Percentiles rank a stretch among this genome's conserved stretches.
phyloP scores from a whole-genome alignment of 2,329 filamentous ascomycete genomes.

The Beauveria caledonica region DNA sequence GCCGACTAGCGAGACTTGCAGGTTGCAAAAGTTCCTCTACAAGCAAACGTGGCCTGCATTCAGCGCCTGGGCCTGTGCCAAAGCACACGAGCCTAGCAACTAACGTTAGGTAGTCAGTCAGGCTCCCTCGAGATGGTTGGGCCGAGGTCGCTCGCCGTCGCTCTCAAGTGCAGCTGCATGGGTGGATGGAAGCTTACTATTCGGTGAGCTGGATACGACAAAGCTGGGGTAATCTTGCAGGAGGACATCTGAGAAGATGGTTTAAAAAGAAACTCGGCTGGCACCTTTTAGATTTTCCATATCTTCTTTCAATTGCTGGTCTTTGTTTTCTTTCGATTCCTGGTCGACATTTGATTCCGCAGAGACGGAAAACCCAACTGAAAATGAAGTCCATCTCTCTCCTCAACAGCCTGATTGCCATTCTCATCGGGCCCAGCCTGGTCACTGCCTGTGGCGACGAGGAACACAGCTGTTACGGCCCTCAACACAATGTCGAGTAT shows the following conservation, averaged over 20 bases:
- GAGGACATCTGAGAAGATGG: not conserved
- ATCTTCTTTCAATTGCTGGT: not conserved
- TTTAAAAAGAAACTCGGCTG: not conserved
- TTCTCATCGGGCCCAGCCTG: not conserved
- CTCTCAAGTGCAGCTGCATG: not conserved
- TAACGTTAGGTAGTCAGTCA: too few relatives aligned
- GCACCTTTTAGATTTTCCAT: not conserved
- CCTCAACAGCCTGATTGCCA: conserved; percentile 12
- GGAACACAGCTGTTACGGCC: conserved; percentile 29
- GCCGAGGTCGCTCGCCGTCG: conserved; percentile 4
- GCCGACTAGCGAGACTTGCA: not conserved
- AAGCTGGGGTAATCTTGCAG: not conserved
- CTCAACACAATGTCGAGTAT: conserved; percentile 32
- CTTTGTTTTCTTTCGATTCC: not conserved
- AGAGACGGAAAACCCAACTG: not conserved
- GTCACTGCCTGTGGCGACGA: conserved; percentile 28
- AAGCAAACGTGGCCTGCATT: not conserved
- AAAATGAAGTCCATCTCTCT: conserved; percentile 7
- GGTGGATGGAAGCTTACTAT: not conserved
- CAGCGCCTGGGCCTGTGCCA: not conserved
- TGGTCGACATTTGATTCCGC: not conserved
- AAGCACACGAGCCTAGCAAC: not conserved
- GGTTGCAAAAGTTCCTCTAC: not conserved
- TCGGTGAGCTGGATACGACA: not conserved
- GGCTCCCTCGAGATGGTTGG: not conserved